Evolutionary conservation across 2,329 filamentous ascomycete species (phyloP), one percentile per base, ranked within the genome.

Genomic region (Arthrobotrys sphaeroides): DNA sequence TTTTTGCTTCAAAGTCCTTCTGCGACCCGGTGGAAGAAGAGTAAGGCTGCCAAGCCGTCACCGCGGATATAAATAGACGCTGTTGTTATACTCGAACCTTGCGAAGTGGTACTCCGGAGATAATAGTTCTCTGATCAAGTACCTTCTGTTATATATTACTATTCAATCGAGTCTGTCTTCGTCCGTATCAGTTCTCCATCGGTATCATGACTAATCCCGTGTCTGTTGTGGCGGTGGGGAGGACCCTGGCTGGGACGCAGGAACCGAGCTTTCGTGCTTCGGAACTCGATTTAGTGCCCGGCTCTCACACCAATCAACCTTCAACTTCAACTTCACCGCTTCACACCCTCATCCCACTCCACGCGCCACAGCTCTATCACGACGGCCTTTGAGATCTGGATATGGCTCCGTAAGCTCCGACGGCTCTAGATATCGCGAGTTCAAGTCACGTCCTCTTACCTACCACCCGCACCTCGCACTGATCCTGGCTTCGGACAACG

Each of bases 261-360:
- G 51, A 55, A 55, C 51, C 51, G 24, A 55, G 51, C 51, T 38
- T 55, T 36, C 51, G 51, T 55, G 51, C 31, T 55, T 55, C 51
- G 51, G 51, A 55, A 55, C 51, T 55, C 51, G 51, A 18, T 55
- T 55, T 55, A 18, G 51, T 5, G 16, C 51, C 31, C 5, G 26
- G 51, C 51, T 24, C 51, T 18, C 12, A 55, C n/a, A 55, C 18
- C 51, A 55, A 13, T 55, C 51, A 38, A 55, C 18, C 16, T 40
- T n/a, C n/a, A n/a, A n/a, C n/a, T n/a, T n/a, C n/a, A n/a, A n/a
- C n/a, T n/a, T 55, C 51, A 38, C 9, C 28, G 16, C 31, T 13
- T 24, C 28, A 36, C 3, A 28, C 33, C 31, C 26, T 20, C 31
- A 38, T 9, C 12, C 5, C 3, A 38, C 18, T 38, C 28, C 18